phyloP scores from a whole-genome alignment of 179 eudicot genomes.

The Dionaea muscipula region DNA sequence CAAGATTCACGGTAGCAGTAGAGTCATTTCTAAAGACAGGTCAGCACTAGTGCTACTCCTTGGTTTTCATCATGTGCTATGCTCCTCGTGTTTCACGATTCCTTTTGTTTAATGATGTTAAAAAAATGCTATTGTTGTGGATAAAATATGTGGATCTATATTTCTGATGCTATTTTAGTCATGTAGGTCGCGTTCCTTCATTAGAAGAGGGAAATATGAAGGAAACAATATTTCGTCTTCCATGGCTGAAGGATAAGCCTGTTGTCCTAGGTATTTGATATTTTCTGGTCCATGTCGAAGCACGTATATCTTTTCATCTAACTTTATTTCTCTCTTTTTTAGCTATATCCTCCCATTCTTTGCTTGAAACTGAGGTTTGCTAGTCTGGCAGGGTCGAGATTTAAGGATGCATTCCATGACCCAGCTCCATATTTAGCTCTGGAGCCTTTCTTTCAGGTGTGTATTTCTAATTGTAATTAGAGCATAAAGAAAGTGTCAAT shows the following conservation, averaged over 20 bases:
- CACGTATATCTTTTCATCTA: background rate
- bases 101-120: background rate
- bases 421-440: constrained; percentile 62
- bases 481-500: background rate
- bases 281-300: background rate
- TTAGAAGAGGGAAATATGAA: constrained; percentile 76
- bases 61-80: no score
- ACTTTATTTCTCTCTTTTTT: background rate
- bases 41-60: constrained; percentile 11
- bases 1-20: constrained; percentile 82
- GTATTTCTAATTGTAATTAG: background rate
- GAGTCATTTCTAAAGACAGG: constrained; percentile 89
- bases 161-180: background rate
- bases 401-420: constrained; percentile 89
- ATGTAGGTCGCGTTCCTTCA: constrained; percentile 76
- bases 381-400: constrained; percentile 57
- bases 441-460: constrained; percentile 85
- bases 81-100: no score
- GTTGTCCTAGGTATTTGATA: constrained; percentile 55
- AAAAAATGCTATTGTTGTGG: constrained; percentile 2
- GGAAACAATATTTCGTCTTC: constrained; percentile 65
- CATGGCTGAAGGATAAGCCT: constrained; percentile 70
- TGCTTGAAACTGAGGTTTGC: constrained; percentile 2
- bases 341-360: background rate
- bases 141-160: background rate